A percentile compares a stretch with the other conserved stretches of the same genome.
Evolutionary conservation across 2,329 filamentous ascomycete genomes (phyloP).

Genomic region (Metarhizium sp.): DNA sequence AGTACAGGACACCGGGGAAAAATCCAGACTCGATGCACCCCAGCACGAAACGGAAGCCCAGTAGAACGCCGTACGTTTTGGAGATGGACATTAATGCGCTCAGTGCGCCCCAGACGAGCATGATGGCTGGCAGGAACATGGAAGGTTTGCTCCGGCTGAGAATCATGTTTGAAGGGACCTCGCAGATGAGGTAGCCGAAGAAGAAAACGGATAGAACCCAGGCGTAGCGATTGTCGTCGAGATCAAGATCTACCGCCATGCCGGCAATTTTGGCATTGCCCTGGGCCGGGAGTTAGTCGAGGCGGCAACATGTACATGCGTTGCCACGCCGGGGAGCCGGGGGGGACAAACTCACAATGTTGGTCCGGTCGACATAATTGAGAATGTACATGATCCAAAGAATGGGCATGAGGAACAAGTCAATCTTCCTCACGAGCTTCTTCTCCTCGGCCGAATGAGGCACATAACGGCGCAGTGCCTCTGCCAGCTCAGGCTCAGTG

Average conservation of each 20-base stretch:
- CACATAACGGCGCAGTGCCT: constrained; percentile 17
- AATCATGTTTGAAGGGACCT: constrained; percentile 45
- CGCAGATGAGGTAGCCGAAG: constrained; percentile 41
- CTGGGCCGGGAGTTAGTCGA: neutral
- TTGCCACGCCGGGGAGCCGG: neutral
- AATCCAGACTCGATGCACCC: constrained; percentile 43
- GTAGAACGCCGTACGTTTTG: constrained; percentile 35
- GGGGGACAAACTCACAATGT: constrained; percentile 39
- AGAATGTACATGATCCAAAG: constrained; percentile 53
- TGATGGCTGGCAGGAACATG: constrained; percentile 38
- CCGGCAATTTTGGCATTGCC: constrained; percentile 43
- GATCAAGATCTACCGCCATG: constrained; percentile 35
- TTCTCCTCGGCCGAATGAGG: constrained; percentile 15
- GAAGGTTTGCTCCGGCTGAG: constrained; percentile 38
- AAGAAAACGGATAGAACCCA: constrained; percentile 45
- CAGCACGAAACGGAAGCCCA: constrained; percentile 35
- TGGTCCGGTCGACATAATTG: constrained; percentile 49
- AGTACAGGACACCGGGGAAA: constrained; percentile 39
- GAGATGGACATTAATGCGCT: constrained; percentile 38
- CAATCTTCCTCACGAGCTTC: constrained; percentile 27
- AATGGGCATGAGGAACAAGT: constrained; percentile 31
- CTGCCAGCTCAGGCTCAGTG: constrained; percentile 14
- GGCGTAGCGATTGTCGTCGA: constrained; percentile 39
- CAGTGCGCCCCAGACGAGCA: constrained; percentile 32
- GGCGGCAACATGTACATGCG: neutral